phyloP scores from a whole-genome alignment of 345 rosid species.

The Firmiana major region DNA sequence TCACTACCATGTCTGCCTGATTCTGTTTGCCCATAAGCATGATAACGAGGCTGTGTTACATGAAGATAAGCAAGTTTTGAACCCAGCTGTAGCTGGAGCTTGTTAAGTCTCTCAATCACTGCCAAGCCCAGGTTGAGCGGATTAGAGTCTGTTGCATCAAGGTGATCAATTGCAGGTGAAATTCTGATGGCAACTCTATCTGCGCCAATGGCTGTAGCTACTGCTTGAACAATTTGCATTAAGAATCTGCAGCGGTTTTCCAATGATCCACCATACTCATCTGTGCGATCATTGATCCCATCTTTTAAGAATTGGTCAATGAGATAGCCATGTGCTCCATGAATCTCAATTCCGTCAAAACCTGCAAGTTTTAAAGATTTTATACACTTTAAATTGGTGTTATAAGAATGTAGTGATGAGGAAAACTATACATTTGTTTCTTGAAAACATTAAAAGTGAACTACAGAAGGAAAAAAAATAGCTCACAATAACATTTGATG shows the following conservation, averaged over 20 bases:
- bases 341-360: slow-evolving; percentile 86
- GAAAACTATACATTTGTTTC: neutral
- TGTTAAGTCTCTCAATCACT: slow-evolving; percentile 56
- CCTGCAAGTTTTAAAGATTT: slow-evolving; percentile 32
- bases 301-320: slow-evolving; percentile 81
- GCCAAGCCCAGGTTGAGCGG: slow-evolving; percentile 67
- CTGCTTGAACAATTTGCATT: slow-evolving; percentile 53
- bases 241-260: slow-evolving; percentile 67
- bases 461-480: neutral
- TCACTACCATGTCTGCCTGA: slow-evolving; percentile 54
- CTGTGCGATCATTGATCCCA: slow-evolving; percentile 73
- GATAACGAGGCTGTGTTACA: slow-evolving; percentile 79
- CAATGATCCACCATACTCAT: slow-evolving; percentile 73
- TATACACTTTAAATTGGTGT: neutral
- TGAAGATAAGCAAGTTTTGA: slow-evolving; percentile 67
- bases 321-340: slow-evolving; percentile 85
- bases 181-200: slow-evolving; percentile 61
- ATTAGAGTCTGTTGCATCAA: slow-evolving; percentile 74
- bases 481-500: neutral
- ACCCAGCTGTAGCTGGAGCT: slow-evolving; percentile 44
- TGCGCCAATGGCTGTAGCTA: slow-evolving; percentile 49
- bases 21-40: slow-evolving; percentile 56
- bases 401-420: neutral
- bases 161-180: slow-evolving; percentile 82
- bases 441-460: neutral